phyloP scores from a whole-genome alignment of 2,329 filamentous ascomycete species.

The Hymenoscyphus repandus region DNA sequence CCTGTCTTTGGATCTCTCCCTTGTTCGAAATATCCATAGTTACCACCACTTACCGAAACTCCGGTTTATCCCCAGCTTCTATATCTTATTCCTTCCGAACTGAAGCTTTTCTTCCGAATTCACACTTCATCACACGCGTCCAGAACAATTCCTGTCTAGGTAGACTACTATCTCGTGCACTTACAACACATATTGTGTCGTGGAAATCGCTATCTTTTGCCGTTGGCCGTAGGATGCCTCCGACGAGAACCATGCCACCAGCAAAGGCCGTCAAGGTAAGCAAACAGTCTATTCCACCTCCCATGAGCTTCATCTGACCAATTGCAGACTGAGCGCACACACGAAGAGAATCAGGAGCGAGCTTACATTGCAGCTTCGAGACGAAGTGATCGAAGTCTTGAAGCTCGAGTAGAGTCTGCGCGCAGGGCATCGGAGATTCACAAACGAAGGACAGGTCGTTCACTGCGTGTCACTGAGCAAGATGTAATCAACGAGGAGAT shows the following conservation, averaged over 20 bases:
- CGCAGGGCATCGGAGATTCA: slow-evolving; percentile 86
- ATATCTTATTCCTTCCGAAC: no score
- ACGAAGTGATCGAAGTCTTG: slow-evolving; percentile 77
- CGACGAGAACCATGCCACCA: slow-evolving; percentile 12
- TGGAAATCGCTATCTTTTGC: neutral
- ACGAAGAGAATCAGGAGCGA: slow-evolving; percentile 78
- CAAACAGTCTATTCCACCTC: neutral
- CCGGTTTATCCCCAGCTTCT: no score
- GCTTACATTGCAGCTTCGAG: slow-evolving; percentile 91
- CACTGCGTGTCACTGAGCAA: slow-evolving; percentile 74
- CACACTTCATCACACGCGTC: neutral
- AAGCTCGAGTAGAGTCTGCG: slow-evolving; percentile 84
- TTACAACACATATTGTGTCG: neutral
- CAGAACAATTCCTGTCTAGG: no score
- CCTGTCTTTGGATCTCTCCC: no score
- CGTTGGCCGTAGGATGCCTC: slow-evolving; percentile 7
- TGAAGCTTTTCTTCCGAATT: no score
- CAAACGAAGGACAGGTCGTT: slow-evolving; percentile 78
- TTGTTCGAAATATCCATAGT: no score
- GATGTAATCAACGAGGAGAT: slow-evolving; percentile 89
- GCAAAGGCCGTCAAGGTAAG: slow-evolving; percentile 13
- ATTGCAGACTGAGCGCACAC: slow-evolving; percentile 63
- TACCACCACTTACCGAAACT: no score
- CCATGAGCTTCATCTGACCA: slow-evolving; percentile 18
- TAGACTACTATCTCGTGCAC: neutral